A percentile compares a stretch with the other conserved stretches of the same genome.
phyloP scores from a whole-genome alignment of 1,284 basidiomycete species.

The Ganoderma sinense region DNA sequence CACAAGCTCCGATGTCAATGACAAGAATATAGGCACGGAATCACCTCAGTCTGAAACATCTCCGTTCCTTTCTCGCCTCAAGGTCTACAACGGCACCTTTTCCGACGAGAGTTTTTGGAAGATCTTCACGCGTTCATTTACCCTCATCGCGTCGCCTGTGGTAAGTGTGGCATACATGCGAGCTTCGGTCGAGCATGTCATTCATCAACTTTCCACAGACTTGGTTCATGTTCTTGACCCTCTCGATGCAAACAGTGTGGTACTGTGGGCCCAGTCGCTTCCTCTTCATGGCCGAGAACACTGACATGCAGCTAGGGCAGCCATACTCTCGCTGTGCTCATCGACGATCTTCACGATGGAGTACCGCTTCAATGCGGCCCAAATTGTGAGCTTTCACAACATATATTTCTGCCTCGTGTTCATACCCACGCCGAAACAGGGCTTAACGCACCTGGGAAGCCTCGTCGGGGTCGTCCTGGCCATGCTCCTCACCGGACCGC shows the following conservation, averaged over 20 bases:
- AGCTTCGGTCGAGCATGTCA: not conserved
- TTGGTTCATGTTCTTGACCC: slow-evolving; percentile 45
- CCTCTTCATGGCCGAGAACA: not conserved
- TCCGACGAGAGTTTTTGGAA: not conserved
- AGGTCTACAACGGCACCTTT: not conserved
- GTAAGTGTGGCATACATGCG: not conserved
- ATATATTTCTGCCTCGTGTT: too few relatives aligned
- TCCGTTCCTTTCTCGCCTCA: not conserved
- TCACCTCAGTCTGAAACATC: not conserved
- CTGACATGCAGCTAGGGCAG: slow-evolving; percentile 37
- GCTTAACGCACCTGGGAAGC: slow-evolving; percentile 52
- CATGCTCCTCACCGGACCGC: slow-evolving; percentile 46
- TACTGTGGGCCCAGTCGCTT: slow-evolving; percentile 36
- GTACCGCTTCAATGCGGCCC: slow-evolving; percentile 47
- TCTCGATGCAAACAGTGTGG: slow-evolving; percentile 52
- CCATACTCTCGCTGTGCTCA: slow-evolving; percentile 48
- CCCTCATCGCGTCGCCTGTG: not conserved
- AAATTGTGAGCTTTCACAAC: slow-evolving; percentile 32
- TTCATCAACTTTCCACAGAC: not conserved
- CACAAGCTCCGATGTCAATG: slow-evolving; percentile 31
- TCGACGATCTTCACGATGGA: slow-evolving; percentile 52
- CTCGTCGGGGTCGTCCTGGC: slow-evolving; percentile 51
- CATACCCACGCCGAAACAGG: slow-evolving; percentile 18
- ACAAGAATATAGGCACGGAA: slow-evolving; percentile 36
- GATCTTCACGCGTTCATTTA: not conserved